Evolutionary conservation across 2,329 filamentous ascomycete genomes (phyloP).

Genomic region (Talaromyces sp.): DNA sequence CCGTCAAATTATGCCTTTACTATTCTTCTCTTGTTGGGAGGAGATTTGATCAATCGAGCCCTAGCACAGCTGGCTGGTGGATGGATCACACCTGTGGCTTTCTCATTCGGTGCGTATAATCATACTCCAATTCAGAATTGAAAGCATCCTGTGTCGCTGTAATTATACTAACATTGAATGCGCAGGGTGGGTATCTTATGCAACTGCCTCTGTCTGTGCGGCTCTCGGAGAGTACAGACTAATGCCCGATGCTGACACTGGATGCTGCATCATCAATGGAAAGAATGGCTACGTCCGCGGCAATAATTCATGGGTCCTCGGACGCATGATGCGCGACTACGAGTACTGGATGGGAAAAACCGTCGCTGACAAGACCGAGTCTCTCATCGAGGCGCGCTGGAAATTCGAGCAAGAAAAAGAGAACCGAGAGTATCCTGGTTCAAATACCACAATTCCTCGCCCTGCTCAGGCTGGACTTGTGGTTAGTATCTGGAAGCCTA

Average conservation of each 20-base stretch:
- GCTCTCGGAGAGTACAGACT: constrained; percentile 33
- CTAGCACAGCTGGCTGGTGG: constrained; percentile 32
- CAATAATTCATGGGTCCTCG: constrained; percentile 45
- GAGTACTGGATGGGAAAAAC: constrained; percentile 30
- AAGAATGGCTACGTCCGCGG: constrained; percentile 35
- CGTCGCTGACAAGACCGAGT: constrained; percentile 17
- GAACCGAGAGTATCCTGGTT: constrained; percentile 6
- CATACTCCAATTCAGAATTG: neutral
- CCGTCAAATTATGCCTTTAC: constrained; percentile 27
- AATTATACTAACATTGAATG: neutral
- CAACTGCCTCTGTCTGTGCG: constrained; percentile 28
- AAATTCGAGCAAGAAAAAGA: constrained; percentile 17
- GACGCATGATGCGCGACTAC: constrained; percentile 42
- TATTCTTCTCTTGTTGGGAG: constrained; percentile 37
- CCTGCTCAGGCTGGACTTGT: constrained; percentile 26
- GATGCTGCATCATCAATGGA: constrained; percentile 34
- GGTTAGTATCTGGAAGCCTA: constrained; percentile 27
- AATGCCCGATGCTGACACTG: constrained; percentile 35
- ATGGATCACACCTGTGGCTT: constrained; percentile 31
- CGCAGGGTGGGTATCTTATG: constrained; percentile 36
- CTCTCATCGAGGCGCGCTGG: constrained; percentile 20
- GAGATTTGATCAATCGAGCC: constrained; percentile 35
- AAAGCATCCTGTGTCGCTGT: neutral
- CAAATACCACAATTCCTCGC: constrained; percentile 12
- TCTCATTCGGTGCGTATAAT: constrained; percentile 35